These are phyloP conservation scores for Aspergillus felis DNA, from an alignment of 2,329 filamentous ascomycete genomes.

Conservation along the genomic window DNA sequence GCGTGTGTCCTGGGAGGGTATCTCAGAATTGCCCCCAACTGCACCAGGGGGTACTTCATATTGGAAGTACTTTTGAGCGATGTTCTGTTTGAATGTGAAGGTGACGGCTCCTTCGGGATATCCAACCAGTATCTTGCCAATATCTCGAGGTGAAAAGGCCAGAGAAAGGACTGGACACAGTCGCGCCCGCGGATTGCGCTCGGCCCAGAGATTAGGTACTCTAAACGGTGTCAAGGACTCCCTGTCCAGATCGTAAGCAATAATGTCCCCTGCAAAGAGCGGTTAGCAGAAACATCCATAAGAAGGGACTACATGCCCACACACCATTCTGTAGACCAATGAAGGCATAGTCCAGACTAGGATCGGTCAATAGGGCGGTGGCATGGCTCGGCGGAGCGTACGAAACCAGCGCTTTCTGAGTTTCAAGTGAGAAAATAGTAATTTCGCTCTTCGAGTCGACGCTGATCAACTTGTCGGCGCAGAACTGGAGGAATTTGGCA, in stretches of 20 bases:
- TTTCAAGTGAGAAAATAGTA: conserved; percentile 74
- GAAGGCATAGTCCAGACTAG: conserved; percentile 89
- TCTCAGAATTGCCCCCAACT: conserved; percentile 69
- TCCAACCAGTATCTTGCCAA: conserved; percentile 86
- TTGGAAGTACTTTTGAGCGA: conserved; percentile 71
- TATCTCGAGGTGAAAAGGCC: conserved; percentile 83
- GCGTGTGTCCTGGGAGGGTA: conserved; percentile 58
- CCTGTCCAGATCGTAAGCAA: conserved; percentile 90
- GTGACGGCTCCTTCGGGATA: conserved; percentile 83
- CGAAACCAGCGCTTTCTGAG: conserved; percentile 61
- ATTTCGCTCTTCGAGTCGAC: conserved; percentile 85
- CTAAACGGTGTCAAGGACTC: conserved; percentile 71
- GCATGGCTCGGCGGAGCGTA: conserved; percentile 76
- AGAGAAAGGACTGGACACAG: conserved; percentile 68
- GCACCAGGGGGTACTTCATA: conserved; percentile 79
- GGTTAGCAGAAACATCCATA: background rate
- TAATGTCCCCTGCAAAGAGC: conserved; percentile 60
- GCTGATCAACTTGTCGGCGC: conserved; percentile 77
- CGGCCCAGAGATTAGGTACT: conserved; percentile 82
- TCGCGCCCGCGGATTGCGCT: conserved; percentile 64
- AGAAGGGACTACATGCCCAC: background rate
- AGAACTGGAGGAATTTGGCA: conserved; percentile 76
- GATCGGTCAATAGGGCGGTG: conserved; percentile 72
- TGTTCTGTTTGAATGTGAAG: conserved; percentile 92
- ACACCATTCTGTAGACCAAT: conserved; percentile 70